Base-by-base conservation (phyloP, 2,329 filamentous ascomycete species). In the Aspergillus sojae region DNA sequence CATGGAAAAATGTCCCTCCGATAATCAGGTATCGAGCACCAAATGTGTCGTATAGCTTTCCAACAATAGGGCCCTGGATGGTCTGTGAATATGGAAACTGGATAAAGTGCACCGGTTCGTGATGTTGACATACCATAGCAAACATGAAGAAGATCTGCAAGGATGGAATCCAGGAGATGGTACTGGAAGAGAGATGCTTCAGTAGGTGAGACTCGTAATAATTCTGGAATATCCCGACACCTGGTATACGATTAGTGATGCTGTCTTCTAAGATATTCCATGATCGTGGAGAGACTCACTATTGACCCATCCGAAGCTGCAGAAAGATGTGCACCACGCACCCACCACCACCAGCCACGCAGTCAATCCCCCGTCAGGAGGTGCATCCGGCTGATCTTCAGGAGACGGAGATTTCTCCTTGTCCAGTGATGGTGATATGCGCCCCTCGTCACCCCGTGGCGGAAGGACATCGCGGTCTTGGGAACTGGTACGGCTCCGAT, bases 91-190 rank as follows among this genome's bases (percentile, higher is more conserved):
- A 10, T 34, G 28, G 11, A 41, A 9, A n/a, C 19, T 3, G 9
- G 0, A n/a, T 9, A n/a, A n/a, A 1, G 2, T n/a, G 3, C 6
- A 19, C 16, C 7, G 16, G 5, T n/a, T 19, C 3, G 10, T 14
- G 16, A 12, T 10, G 7, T 70, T 32, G 23, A 57, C 66, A 12
- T 53, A 71, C 70, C 19, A 65, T 67, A n/a, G 70, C 68, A 60
- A 72, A 72, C 70, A 72, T 72, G 19, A 71, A 62, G 34, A 73
- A 73, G 10, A 68, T 68, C 45, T 73, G 68, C 5, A 88, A 72
- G 0, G 85, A 85, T 0, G 85, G 81, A 54, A 89, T 88, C 87
- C 86, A 89, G n/a, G 86, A 79, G n/a, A 89, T 79, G 0, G 83
- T 84, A 60, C 83, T 85, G 1, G 84, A 70, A 0, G 84, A 84